phyloP scores from a whole-genome alignment of 192 early-diverging fungal species.

The Entrophospora sp. region DNA sequence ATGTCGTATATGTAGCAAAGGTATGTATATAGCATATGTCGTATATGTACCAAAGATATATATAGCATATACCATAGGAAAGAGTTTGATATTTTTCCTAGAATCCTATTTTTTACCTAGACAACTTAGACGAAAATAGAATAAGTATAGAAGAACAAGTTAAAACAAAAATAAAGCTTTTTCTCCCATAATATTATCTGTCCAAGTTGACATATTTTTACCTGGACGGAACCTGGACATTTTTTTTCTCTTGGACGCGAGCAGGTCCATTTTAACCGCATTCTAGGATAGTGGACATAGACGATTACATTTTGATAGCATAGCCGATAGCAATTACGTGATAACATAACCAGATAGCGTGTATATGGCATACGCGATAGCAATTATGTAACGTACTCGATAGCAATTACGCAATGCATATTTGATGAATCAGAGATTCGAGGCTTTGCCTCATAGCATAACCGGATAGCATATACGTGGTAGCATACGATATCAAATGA shows the following conservation, averaged over 20 bases:
- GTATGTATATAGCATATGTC: constrained; percentile 11
- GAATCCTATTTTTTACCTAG: constrained; percentile 16
- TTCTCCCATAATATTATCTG: constrained; percentile 10
- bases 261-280: constrained; percentile 13
- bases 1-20: neutral
- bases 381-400: neutral
- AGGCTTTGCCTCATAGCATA: too few species aligned
- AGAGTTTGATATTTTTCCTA: constrained; percentile 17
- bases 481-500: too few species aligned
- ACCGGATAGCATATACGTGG: too few species aligned
- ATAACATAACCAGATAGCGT: neutral
- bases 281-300: constrained; percentile 14
- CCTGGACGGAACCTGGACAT: neutral
- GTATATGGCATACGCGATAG: too few species aligned
- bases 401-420: neutral
- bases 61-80: constrained; percentile 18
- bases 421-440: too few species aligned
- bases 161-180: constrained; percentile 17
- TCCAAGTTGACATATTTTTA: constrained; percentile 16
- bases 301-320: constrained; percentile 16
- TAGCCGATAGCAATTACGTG: constrained; percentile 2
- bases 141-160: constrained; percentile 20
- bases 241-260: constrained; percentile 16
- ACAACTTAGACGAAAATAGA: constrained; percentile 16
- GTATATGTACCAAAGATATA: neutral